Evolutionary conservation across 2,329 filamentous ascomycete genomes (phyloP), one percentile per base, ranked within the genome.

Genomic region (Botryotinia narcissicola): DNA sequence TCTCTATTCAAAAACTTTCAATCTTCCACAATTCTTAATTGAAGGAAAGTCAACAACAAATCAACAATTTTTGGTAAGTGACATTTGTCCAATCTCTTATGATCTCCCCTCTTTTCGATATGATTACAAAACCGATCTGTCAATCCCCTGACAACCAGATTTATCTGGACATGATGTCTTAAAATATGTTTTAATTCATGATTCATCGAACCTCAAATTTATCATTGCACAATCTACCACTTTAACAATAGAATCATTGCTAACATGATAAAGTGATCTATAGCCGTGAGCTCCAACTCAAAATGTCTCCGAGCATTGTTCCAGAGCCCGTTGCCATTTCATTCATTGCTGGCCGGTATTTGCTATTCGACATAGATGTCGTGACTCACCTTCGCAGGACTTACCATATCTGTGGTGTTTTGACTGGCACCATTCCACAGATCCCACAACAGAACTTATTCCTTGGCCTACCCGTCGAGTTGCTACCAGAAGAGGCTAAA

Each of bases 361-460:
- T 98, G 75, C 86, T 99, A 78, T 98, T 98, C 85, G 94, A 97
- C 81, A 89, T 94, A 79, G 89, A 94, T 80, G 90, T 91, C 76
- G 92, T 94, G 74, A 90, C 92, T 78, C 88, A 91, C 81, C 86
- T 97, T 75, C 92, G 96, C 77, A 90, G 93, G 75, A 86, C 90
- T 78, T 89, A 97, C 84, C 91, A 93, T 81, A 94, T 97, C 79
- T 95, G 92, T 80, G 94, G 94, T 76, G 92, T 96, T 46, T 87
- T 97, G 72, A 91, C 93, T 74, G 96, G 96, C 73, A 95, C 93
- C 12, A 90, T 97, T 44, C 95, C 96, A 2, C 95, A 98, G 83
- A 91, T 94, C 73, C 94, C 95, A 9, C 95, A 97, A 78, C 96
- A 99, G 83, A 98, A 97, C 83, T 88, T 97, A 73, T 98, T 98